Base-by-base conservation (phyloP, 2,329 filamentous ascomycete species). In the Aspergillus ruber region DNA sequence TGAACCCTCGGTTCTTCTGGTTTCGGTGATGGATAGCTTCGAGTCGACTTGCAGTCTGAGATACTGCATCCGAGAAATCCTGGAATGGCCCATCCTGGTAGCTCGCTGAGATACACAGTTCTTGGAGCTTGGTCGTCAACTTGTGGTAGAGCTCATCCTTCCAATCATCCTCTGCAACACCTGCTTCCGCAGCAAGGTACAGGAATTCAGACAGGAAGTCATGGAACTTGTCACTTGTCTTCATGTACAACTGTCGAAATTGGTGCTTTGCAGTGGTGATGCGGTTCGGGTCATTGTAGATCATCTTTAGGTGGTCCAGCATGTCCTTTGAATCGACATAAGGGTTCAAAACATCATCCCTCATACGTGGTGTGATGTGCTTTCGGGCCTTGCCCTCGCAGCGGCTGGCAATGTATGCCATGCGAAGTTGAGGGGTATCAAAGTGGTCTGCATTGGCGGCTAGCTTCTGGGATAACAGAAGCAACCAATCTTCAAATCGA, bases 161-260 rank as follows among this genome's bases (percentile, higher is more conserved):
- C 27, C 43, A 49, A 3, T 36, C 27, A 5, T n/a, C n/a, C 15
- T 45, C 38, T 4, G 15, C 15, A 2, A 43, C 8, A 3, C 17
- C 36, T 15, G 43, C 23, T 43, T 49, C 47, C 1, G 15, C 15
- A 1, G 47, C 47, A 21, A 44, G 27, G n/a, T 48, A 44, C 6
- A 41, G 17, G 35, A 48, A 48, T 36, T 48, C 46, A 38, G 35
- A 38, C 42, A 38, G 35, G 13, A 44, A 48, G 23, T 48, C 42
- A 33, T 48, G 42, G 33, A 21, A 48, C 12, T 42, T 40, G 15
- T 42, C 42, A 15, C 4, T 23, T 5, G 5, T 8, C 13, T 23
- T 44, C 42, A 45, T 48, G 13, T 29, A 23, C 6, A 48, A 13
- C 2, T 21, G 10, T 3, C 35, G 10, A 25, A 44, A 44, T 17